Percentiles rank a stretch among this genome's conserved stretches.
Conservation (phyloP, 1,284 basidiomycete species). For the Cryptococcus sp. region DNA sequence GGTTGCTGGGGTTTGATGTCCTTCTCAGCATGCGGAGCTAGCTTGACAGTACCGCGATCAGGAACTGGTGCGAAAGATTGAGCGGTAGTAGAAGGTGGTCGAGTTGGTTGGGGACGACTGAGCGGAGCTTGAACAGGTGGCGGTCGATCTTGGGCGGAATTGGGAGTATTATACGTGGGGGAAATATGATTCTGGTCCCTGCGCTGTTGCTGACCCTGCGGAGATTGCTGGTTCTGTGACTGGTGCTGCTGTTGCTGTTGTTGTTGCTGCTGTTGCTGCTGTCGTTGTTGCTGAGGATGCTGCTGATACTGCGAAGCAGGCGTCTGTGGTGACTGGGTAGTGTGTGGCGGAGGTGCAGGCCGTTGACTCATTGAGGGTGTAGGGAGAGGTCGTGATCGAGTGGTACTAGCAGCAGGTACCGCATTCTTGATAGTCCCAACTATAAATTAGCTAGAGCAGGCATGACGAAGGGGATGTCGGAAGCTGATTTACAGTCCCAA, state of each 20-base stretch:
- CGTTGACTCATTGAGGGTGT: neutral
- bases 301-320: neutral
- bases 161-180: neutral
- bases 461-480: too few relatives aligned
- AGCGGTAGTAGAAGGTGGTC: neutral
- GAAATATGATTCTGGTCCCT: too few relatives aligned
- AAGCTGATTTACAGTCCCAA: neutral
- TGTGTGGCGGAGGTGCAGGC: neutral
- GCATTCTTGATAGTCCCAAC: slow-evolving; percentile 45
- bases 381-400: slow-evolving; percentile 14
- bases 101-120: neutral
- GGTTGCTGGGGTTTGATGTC: neutral
- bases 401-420: slow-evolving; percentile 25
- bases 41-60: neutral
- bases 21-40: neutral
- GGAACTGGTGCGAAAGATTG: neutral
- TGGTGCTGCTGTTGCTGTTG: slow-evolving; percentile 31
- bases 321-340: slow-evolving; percentile 1
- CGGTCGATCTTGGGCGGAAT: neutral
- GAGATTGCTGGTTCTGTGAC: slow-evolving; percentile 14
- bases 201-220: too few relatives aligned
- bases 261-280: slow-evolving; percentile 15
- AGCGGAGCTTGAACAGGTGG: neutral
- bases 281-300: slow-evolving; percentile 15
- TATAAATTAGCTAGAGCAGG: slow-evolving; percentile 6